Evolutionary conservation across 371 early-diverging fungal species (phyloP), one percentile per base, ranked within the genome.

Genomic region (Caulochytrium protostelioides): DNA sequence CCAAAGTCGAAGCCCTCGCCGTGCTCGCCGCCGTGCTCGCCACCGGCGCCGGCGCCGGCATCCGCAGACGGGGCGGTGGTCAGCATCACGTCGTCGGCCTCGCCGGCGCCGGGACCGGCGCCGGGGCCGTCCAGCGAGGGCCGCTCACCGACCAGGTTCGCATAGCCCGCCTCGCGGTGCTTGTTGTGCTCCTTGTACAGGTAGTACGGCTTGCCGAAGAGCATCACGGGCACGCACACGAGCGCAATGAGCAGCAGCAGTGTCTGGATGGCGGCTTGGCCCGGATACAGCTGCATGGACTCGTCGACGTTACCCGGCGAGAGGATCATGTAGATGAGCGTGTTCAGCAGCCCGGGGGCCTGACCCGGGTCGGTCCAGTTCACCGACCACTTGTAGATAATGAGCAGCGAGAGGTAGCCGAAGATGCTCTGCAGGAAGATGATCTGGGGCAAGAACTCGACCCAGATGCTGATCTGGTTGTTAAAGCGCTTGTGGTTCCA

Each of bases 241-340:
- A 92, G 46, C 15, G 98, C 91, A 20, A 89, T 32, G 12, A 83
- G 38, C 9, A 98, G 52, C 29, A 99, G 55, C 12, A 80, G 39
- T 2, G 61, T 53, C 65, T 99, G 98, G 8, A 99, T 49, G 17
- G 62, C 57, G 6, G 60, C 71, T 77, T 95, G 97, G 18, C 92
- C 92, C 22, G 75, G 52, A 54, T 63, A 95, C 25, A 95, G 54
- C 43, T 63, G 63, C 33, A 74, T 76, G 32, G 54, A 55, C 14
- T 70, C 63, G 21, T 62, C 52, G 10, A 92, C 79, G n/a, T 40
- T 62, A n/a, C 97, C 98, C 12, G 95, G 97, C 22, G 70, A 65
- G 42, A 97, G 66, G 70, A 97, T 94, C 99, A 99, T 98, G 54
- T 82, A 85, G 46, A 99, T 97, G 43, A 99, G 65, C 50, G 86